phyloP scores from a whole-genome alignment of 495 filamentous ascomycete species.

The Parathielavia appendiculata region DNA sequence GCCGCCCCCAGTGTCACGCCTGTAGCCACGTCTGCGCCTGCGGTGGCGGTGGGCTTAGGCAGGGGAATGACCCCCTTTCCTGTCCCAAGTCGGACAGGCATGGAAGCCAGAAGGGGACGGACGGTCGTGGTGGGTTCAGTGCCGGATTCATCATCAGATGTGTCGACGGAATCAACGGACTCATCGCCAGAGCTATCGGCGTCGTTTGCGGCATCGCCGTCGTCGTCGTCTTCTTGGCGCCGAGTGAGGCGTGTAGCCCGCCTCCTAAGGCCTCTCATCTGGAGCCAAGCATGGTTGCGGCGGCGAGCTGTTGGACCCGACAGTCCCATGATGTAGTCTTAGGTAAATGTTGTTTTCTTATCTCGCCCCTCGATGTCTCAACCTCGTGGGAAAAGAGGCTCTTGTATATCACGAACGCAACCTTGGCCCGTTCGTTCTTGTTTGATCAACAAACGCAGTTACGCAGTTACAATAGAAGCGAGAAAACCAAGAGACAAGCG shows the following conservation, averaged over 20 bases:
- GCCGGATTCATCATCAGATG: slow-evolving; percentile 1
- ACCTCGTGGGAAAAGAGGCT: neutral
- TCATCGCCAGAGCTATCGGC: neutral
- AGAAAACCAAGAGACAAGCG: slow-evolving; percentile 1
- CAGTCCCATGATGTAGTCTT: slow-evolving; percentile 14
- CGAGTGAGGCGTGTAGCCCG: neutral
- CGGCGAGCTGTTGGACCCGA: slow-evolving; percentile 19
- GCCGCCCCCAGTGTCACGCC: slow-evolving; percentile 1
- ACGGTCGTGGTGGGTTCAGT: neutral
- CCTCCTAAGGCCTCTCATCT: slow-evolving; percentile 17
- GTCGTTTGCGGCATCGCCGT: neutral
- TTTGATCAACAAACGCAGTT: slow-evolving; percentile 13
- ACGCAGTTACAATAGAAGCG: slow-evolving; percentile 1
- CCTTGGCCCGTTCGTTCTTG: slow-evolving; percentile 7
- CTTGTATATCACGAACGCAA: neutral
- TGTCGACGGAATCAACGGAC: slow-evolving; percentile 1
- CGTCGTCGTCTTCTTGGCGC: neutral
- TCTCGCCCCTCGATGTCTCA: neutral
- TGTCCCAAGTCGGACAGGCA: neutral
- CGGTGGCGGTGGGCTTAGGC: neutral
- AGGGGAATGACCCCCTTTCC: neutral
- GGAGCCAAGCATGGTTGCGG: slow-evolving; percentile 20
- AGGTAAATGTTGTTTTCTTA: neutral
- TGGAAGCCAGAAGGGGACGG: neutral
- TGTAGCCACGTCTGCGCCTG: neutral